Evolutionary conservation across 2,329 filamentous ascomycete species (phyloP).

Genomic region (Dactylellina haptotyla): DNA sequence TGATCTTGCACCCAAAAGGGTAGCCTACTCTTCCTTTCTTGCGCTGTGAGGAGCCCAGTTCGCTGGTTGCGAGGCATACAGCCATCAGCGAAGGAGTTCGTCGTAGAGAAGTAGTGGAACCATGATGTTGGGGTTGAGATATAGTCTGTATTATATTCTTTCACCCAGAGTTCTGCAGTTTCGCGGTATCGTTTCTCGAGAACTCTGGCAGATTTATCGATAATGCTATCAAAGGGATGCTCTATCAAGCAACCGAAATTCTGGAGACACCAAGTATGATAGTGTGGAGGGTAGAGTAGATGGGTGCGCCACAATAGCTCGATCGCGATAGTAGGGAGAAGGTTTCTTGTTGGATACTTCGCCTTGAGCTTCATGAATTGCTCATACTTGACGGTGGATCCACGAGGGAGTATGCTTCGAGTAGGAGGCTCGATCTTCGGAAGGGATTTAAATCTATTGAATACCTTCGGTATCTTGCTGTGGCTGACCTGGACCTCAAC

Average conservation of each 20-base stretch:
- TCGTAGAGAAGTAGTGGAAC: conserved; percentile 31
- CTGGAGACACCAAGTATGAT: conserved; percentile 43
- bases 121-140: conserved; percentile 7
- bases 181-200: conserved; percentile 27
- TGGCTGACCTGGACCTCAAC: not conserved
- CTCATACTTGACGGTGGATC: conserved; percentile 35
- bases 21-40: conserved; percentile 17
- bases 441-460: conserved; percentile 7
- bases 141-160: conserved; percentile 43
- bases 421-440: conserved; percentile 12
- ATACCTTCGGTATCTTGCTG: conserved; percentile 10
- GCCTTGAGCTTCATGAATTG: conserved; percentile 44
- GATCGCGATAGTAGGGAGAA: conserved; percentile 40
- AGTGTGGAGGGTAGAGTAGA: conserved; percentile 40
- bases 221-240: conserved; percentile 26
- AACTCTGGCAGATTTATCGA: conserved; percentile 12
- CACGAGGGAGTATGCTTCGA: conserved; percentile 18
- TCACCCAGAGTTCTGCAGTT: conserved; percentile 40
- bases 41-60: conserved; percentile 16
- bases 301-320: conserved; percentile 47
- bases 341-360: conserved; percentile 23
- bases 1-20: conserved; percentile 29
- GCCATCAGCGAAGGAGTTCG: conserved; percentile 17
- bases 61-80: conserved; percentile 19
- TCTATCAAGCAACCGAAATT: conserved; percentile 33